Evolutionary conservation across 768 basidiomycete genomes (phyloP).

Genomic region (Boletus rubroflammeus): DNA sequence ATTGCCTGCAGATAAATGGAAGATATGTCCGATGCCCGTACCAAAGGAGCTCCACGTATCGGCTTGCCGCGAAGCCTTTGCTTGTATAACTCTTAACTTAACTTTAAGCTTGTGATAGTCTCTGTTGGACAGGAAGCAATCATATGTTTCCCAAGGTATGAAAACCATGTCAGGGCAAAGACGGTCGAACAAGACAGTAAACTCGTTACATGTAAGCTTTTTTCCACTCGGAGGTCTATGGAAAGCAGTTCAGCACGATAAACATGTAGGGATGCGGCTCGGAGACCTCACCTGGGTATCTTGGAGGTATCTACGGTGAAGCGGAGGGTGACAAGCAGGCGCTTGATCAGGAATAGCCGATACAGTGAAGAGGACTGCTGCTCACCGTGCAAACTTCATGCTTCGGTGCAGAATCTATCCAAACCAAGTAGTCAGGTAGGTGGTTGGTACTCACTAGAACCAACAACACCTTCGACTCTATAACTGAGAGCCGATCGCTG

Average conservation of each 20-base stretch:
- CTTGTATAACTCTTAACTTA: slow-evolving; percentile 53
- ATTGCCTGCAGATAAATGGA: background rate
- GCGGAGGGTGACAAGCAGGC: background rate
- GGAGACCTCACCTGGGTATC: slow-evolving; percentile 55
- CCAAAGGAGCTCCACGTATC: slow-evolving; percentile 12
- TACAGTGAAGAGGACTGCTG: background rate
- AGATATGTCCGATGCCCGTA: background rate
- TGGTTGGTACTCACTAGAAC: background rate
- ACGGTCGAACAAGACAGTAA: background rate
- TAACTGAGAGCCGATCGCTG: background rate
- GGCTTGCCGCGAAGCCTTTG: slow-evolving; percentile 22
- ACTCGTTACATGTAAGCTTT: slow-evolving; percentile 31
- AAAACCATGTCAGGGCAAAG: background rate
- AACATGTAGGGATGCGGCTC: background rate
- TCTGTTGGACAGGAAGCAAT: slow-evolving; percentile 33
- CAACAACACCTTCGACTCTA: background rate
- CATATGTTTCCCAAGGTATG: background rate
- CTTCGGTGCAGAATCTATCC: background rate
- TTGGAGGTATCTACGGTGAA: slow-evolving; percentile 53
- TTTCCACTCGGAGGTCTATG: slow-evolving; percentile 62
- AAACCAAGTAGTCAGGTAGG: background rate
- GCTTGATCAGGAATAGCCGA: background rate
- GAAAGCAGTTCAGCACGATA: slow-evolving; percentile 1
- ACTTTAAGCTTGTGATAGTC: slow-evolving; percentile 74
- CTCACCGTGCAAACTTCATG: slow-evolving; percentile 64